phyloP scores from a whole-genome alignment of 2,329 filamentous ascomycete genomes.

The Dryadomyces quercivorus region DNA sequence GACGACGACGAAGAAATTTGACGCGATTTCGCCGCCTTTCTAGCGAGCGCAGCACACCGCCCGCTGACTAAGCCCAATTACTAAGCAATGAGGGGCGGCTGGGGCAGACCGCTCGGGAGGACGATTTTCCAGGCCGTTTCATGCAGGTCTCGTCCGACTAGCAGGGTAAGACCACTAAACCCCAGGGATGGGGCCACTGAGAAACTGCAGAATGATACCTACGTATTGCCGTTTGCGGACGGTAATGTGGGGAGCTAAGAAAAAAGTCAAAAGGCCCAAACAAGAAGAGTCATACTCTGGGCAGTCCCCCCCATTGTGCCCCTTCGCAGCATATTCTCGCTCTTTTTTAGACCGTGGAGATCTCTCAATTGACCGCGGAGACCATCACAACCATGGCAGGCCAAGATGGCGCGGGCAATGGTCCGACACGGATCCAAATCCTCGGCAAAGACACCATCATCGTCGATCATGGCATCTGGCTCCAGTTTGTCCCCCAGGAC shows the following conservation, averaged over 20 bases:
- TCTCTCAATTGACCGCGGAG: not conserved
- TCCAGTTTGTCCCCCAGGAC: conserved; percentile 67
- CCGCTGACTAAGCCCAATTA: no score
- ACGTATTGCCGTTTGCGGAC: not conserved
- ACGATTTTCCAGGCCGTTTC: no score
- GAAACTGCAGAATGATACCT: not conserved
- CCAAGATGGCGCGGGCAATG: conserved; percentile 6
- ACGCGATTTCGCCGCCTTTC: no score
- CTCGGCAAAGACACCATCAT: conserved; percentile 83
- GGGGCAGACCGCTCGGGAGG: no score
- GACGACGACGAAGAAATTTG: no score
- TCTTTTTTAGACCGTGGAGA: not conserved
- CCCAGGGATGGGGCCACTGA: no score
- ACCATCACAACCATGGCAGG: conserved; percentile 4
- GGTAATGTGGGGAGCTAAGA: not conserved
- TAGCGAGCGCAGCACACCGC: no score
- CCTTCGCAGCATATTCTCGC: no score
- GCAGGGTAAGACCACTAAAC: no score
- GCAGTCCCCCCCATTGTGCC: not conserved
- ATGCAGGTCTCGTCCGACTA: no score
- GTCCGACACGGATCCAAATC: conserved; percentile 58
- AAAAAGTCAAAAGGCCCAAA: not conserved
- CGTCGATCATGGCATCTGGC: conserved; percentile 85
- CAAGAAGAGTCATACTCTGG: not conserved
- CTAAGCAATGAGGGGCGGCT: no score